Evolutionary conservation across 2,329 filamentous ascomycete genomes (phyloP), one percentile per base, ranked within the genome.

Genomic region (Harringtonia aguacate): DNA sequence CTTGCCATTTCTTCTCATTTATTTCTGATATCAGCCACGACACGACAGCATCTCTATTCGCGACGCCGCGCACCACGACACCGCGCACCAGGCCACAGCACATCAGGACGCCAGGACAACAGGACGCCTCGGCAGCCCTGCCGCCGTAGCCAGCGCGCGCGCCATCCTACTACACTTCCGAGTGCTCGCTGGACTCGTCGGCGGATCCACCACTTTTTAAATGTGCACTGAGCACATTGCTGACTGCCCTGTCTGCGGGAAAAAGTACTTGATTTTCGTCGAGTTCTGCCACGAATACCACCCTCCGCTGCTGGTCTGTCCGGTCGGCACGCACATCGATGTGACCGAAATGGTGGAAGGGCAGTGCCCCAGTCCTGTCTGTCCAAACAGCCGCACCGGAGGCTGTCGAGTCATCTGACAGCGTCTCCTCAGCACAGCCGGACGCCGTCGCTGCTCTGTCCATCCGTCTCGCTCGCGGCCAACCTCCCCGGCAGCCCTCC

Each of bases 181-280:
- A 24, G 22, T 30, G 15, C 18, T 38, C 36, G 44, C 29, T 27
- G 13, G 36, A 15, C 15, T 22, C 27, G 20, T 33, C 39, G 15
- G 24, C 33, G 30, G 29, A 30, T 10, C 31, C 17, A n/a, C 21
- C 22, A 15, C 21, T 24, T 22, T n/a, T 46, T 76, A 75, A 68
- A 78, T 78, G 74, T 78, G 75, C 67, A 69, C 61, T 59, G 72
- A 75, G 70, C 61, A 76, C 62, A 68, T 62, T 53, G 68, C 70
- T 56, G 61, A 67, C 58, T 78, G 75, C 67, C 70, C 68, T 64
- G 73, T 72, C 55, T 78, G 74, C 66, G 67, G 73, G 65, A 77
- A 74, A 61, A 63, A 67, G 52, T 77, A 77, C 58, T 65, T 78
- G 54, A 58, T 75, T 56, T 77, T 70, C 64, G 69, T 78, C 61